phyloP scores from a whole-genome alignment of 2,329 filamentous ascomycete species.

The Colletotrichum siamense region DNA sequence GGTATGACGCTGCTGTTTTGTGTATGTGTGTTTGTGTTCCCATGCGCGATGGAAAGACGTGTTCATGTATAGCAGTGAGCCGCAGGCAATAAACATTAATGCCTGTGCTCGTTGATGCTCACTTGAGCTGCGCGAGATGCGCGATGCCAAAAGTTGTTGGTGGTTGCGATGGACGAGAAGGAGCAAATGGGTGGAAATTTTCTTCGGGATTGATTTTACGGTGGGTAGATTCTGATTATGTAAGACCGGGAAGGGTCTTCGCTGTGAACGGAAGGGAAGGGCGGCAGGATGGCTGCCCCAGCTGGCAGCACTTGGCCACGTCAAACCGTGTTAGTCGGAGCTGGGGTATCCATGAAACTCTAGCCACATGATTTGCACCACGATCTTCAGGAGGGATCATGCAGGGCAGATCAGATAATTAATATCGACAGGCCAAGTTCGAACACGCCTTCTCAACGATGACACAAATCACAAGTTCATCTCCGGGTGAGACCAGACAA shows the following conservation, averaged over 20 bases:
- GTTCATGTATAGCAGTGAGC: not conserved
- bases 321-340: not conserved
- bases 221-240: not conserved
- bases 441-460: not conserved
- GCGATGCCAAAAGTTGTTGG: not conserved
- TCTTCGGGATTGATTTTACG: not conserved
- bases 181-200: not conserved
- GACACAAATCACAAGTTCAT: not conserved
- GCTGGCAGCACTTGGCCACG: not conserved
- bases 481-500: not conserved
- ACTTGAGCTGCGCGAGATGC: not conserved
- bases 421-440: not conserved
- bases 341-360: not conserved
- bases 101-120: not conserved
- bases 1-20: slow-evolving; percentile 19
- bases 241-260: not conserved
- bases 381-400: not conserved
- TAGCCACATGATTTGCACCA: not conserved
- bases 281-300: not conserved
- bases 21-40: not conserved
- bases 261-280: not conserved
- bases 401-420: not conserved
- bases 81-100: not conserved
- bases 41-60: not conserved
- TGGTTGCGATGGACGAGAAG: not conserved